phyloP scores from a whole-genome alignment of 2,329 filamentous ascomycete species.

The Monilinia polystroma region DNA sequence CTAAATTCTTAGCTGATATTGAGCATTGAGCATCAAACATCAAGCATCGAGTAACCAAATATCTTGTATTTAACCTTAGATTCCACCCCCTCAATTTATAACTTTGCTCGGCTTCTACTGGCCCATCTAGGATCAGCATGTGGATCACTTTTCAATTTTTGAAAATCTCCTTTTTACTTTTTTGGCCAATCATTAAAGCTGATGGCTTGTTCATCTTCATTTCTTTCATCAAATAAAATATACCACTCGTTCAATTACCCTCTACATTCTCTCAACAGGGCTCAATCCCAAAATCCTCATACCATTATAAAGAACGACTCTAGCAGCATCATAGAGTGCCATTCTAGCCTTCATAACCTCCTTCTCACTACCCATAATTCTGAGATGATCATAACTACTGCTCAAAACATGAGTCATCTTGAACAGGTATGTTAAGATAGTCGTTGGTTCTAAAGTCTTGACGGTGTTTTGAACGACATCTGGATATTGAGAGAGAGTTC shows the following conservation, averaged over 20 bases:
- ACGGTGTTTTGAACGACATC: conserved; percentile 82
- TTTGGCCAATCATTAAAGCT: neutral
- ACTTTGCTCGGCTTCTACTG: neutral
- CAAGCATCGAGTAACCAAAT: neutral
- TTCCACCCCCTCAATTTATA: neutral
- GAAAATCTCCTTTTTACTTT: neutral
- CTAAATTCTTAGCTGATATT: no score
- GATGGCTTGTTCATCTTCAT: neutral
- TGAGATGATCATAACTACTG: conserved; percentile 77
- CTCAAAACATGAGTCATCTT: conserved; percentile 81
- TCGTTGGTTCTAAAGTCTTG: conserved; percentile 75
- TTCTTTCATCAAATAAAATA: neutral
- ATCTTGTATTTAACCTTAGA: neutral
- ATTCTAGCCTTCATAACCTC: conserved; percentile 70
- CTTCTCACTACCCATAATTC: conserved; percentile 76
- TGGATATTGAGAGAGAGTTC: conserved; percentile 79
- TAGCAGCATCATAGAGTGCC: conserved; percentile 74
- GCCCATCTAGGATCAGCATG: neutral
- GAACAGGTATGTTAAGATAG: conserved; percentile 70
- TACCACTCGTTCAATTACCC: neutral
- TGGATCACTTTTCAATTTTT: neutral
- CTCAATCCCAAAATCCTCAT: conserved; percentile 78
- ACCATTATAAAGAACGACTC: conserved; percentile 75
- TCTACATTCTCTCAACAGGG: conserved; percentile 59
- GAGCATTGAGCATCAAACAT: neutral